Evolutionary conservation across 441 rosid species (phyloP).

Genomic region (Populus hybrid): DNA sequence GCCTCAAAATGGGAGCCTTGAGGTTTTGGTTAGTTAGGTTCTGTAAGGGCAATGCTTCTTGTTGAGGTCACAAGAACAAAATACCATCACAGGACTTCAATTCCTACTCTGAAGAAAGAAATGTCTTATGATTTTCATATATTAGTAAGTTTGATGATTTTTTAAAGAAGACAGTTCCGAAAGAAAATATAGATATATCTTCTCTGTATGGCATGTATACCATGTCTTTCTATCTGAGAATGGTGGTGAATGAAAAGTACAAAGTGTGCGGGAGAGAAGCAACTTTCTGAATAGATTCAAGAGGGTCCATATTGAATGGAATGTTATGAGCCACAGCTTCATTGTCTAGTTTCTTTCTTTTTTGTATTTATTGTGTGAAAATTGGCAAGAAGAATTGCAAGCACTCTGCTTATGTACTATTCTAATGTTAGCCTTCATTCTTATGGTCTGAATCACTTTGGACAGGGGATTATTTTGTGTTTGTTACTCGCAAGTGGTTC

Average conservation of each 20-base stretch:
- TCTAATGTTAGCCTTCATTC: neutral
- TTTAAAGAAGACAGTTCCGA: neutral
- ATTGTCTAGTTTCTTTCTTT: neutral
- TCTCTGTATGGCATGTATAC: neutral
- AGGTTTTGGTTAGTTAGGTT: too few relatives aligned
- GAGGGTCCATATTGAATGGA: neutral
- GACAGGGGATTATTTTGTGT: constrained; percentile 53
- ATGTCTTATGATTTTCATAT: neutral
- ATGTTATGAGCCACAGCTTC: neutral
- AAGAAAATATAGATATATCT: neutral
- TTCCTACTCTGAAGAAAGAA: neutral
- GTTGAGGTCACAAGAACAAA: too few relatives aligned
- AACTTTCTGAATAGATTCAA: neutral
- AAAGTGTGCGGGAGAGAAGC: neutral
- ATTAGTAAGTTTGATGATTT: neutral
- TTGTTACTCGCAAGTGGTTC: constrained; percentile 57
- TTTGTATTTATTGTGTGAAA: neutral
- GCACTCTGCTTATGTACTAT: neutral
- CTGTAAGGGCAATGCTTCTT: too few relatives aligned
- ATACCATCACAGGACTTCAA: neutral
- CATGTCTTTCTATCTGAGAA: neutral
- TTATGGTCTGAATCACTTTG: constrained; percentile 5
- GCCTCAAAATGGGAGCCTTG: too few relatives aligned
- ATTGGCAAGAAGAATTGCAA: neutral
- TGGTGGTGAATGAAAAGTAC: neutral